Percentiles rank a stretch among this genome's conserved stretches.
These are phyloP conservation scores for Tardiomyces blankii DNA, from an alignment of 1,139 yeast genomes.

Conservation along the genomic window DNA sequence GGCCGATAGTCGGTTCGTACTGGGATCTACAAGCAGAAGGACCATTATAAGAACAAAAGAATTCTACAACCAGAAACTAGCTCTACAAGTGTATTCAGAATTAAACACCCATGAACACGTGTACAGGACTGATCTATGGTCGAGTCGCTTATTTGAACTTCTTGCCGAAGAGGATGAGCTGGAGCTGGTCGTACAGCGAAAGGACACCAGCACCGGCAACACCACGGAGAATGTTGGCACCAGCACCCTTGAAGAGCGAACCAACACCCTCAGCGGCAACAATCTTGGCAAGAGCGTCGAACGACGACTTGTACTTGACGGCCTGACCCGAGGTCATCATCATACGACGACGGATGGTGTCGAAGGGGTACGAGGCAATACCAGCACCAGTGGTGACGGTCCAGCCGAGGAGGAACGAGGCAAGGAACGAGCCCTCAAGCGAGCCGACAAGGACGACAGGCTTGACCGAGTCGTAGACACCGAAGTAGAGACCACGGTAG, in stretches of 20 bases:
- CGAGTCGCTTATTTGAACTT: neutral
- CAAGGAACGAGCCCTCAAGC: constrained; percentile 59
- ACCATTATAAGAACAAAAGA: no score
- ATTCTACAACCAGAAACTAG: no score
- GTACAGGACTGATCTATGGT: neutral
- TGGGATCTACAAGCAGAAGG: no score
- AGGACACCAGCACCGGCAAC: constrained; percentile 84
- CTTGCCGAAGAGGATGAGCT: constrained; percentile 37
- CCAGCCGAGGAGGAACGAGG: constrained; percentile 73
- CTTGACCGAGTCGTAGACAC: constrained; percentile 70
- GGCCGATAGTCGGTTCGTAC: no score
- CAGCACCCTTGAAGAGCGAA: constrained; percentile 62
- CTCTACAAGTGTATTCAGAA: neutral
- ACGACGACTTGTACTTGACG: constrained; percentile 64
- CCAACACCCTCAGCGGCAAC: constrained; percentile 58
- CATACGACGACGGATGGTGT: constrained; percentile 80
- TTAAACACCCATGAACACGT: neutral
- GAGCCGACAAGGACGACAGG: constrained; percentile 66
- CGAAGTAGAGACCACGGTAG: constrained; percentile 79
- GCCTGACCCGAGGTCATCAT: constrained; percentile 81
- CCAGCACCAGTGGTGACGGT: constrained; percentile 70
- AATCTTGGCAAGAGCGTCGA: constrained; percentile 61
- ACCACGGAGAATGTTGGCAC: constrained; percentile 82
- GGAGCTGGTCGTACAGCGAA: constrained; percentile 71
- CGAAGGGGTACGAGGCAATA: constrained; percentile 72